phyloP scores from a whole-genome alignment of 352 stramenopile species.

The Halophytophthora batemanensis region DNA sequence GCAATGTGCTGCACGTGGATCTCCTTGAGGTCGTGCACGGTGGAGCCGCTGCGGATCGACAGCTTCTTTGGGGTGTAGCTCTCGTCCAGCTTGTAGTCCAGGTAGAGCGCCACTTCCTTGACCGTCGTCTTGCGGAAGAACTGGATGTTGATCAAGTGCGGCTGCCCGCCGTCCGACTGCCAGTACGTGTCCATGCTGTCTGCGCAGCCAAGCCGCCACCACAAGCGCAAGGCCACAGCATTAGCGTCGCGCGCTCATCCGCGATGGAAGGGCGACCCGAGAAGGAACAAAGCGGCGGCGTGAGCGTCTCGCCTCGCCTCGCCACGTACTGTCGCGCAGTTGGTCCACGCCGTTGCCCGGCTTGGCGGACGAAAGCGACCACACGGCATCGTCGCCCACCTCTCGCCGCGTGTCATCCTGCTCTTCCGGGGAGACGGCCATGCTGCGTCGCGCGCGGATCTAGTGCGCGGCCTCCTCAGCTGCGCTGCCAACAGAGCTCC shows the following conservation, averaged over 20 bases:
- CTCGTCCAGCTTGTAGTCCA: slow-evolving; percentile 98
- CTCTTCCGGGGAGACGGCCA: neutral
- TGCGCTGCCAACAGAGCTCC: too few species aligned
- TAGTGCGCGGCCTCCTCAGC: too few species aligned
- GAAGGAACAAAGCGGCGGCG: neutral
- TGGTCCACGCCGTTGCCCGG: slow-evolving; percentile 97
- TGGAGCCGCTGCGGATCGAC: slow-evolving; percentile 90
- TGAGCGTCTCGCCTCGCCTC: too few species aligned
- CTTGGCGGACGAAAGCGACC: slow-evolving; percentile 96
- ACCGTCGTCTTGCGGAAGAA: slow-evolving; percentile 95
- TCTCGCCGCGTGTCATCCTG: slow-evolving; percentile 41
- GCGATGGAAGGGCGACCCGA: neutral
- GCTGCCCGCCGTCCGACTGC: slow-evolving; percentile 93
- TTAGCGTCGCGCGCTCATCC: too few species aligned
- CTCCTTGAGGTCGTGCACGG: slow-evolving; percentile 95
- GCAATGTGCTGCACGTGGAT: slow-evolving; percentile 90
- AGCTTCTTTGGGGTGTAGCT: slow-evolving; percentile 98
- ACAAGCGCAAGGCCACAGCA: slow-evolving; percentile 2
- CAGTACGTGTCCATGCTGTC: slow-evolving; percentile 97
- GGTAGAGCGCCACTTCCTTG: slow-evolving; percentile 93
- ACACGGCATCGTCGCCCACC: slow-evolving; percentile 89
- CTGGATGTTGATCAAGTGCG: slow-evolving; percentile 97
- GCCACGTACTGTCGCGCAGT: slow-evolving; percentile 88
- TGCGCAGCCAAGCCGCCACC: slow-evolving; percentile 12
- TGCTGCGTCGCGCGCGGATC: too few species aligned